phyloP scores from a whole-genome alignment of 192 early-diverging fungal species.

The Mortierella hygrophila region DNA sequence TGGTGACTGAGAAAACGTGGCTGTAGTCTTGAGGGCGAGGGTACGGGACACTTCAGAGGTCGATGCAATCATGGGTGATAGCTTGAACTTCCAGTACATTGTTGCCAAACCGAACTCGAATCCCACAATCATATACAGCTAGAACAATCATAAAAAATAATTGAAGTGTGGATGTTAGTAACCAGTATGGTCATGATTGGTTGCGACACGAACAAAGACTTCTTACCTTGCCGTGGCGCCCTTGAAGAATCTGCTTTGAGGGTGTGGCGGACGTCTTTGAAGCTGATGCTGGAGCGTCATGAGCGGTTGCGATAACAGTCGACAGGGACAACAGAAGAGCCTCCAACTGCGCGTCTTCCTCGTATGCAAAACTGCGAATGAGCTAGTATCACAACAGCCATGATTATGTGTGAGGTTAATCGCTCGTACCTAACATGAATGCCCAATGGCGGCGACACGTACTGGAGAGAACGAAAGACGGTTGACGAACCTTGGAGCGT shows the following conservation, averaged over 20 bases:
- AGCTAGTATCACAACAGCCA: not conserved
- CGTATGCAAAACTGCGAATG: slow-evolving; percentile 42
- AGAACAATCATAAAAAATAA: not conserved
- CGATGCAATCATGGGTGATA: slow-evolving; percentile 23
- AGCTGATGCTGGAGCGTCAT: not conserved
- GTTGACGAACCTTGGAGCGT: slow-evolving; percentile 25
- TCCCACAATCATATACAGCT: slow-evolving; percentile 19
- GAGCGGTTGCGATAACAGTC: slow-evolving; percentile 13
- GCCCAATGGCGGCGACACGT: not conserved
- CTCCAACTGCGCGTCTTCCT: slow-evolving; percentile 48
- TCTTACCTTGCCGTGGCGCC: slow-evolving; percentile 21
- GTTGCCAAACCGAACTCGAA: slow-evolving; percentile 40
- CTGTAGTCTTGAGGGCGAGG: not conserved
- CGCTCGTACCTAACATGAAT: not conserved
- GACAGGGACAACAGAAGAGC: slow-evolving; percentile 39
- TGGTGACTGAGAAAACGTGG: not conserved
- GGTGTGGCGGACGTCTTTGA: not conserved
- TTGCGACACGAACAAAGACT: not conserved
- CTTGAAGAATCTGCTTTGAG: slow-evolving; percentile 13
- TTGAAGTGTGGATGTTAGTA: not conserved
- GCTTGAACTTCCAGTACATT: slow-evolving; percentile 49
- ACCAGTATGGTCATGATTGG: not conserved
- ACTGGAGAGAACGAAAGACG: not conserved
- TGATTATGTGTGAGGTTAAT: not conserved
- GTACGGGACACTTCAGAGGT: not conserved